A percentile compares a stretch with the other conserved stretches of the same genome.
These are phyloP conservation scores for Zoysia japonica DNA, from an alignment of 176 grass and related monocot species.

Conservation along the genomic window DNA sequence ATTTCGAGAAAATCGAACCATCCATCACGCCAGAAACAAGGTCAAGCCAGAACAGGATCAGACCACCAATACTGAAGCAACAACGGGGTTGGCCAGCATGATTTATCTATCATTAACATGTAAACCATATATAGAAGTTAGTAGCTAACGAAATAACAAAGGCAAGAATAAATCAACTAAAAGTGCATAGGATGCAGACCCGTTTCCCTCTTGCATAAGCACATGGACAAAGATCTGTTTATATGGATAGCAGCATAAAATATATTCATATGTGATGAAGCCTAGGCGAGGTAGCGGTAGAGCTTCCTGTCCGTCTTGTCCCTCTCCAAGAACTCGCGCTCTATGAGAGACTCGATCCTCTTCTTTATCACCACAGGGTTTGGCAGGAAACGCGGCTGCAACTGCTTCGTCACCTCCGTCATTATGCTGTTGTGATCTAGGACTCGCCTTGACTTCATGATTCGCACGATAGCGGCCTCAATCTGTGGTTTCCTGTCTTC, in stretches of 20 bases:
- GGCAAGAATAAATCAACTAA: conserved; percentile 13
- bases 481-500: conserved; percentile 73
- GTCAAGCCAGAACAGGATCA: not conserved
- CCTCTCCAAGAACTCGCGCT: conserved; percentile 77
- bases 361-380: conserved; percentile 89
- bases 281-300: conserved; percentile 77
- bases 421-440: conserved; percentile 74
- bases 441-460: conserved; percentile 70
- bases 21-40: not conserved
- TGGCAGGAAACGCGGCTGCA: conserved; percentile 75
- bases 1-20: not conserved
- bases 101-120: conserved; percentile 15
- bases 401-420: conserved; percentile 65
- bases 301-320: conserved; percentile 77
- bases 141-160: not conserved
- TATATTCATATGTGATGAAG: not conserved
- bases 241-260: conserved; percentile 28
- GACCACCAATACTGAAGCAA: not conserved
- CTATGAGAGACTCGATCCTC: conserved; percentile 74
- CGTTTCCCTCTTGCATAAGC: conserved; percentile 34
- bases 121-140: conserved; percentile 9
- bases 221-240: conserved; percentile 31
- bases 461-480: conserved; percentile 65
- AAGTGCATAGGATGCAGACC: conserved; percentile 22
- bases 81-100: not conserved